phyloP scores from a whole-genome alignment of 176 grass and related monocot genomes.

The Zea mays region Zm-B73-REFERENCE-NAM-5.0 NC_050102.1:78106501-78107000 shows the following conservation, averaged over 20 bases:
- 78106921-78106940: neutral
- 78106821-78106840: constrained; percentile 15
- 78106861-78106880: neutral
- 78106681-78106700: neutral
- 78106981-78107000: no score
- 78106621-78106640: neutral
- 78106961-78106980: neutral
- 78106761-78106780: neutral
- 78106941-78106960: neutral
- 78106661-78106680: neutral
- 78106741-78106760: neutral
- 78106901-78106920: constrained; percentile 7
- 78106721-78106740: neutral
- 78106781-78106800: constrained; percentile 14
- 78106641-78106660: neutral
- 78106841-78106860: neutral
- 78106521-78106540: no score
- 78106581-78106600: no score
- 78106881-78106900: neutral
- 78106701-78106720: neutral
- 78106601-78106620: no score
- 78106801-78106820: constrained; percentile 12
- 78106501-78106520: no score
- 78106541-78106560: no score
- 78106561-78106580: no score